phyloP scores from a whole-genome alignment of 31 red algal genomes.

The Bonnemaisonia californica region DNA sequence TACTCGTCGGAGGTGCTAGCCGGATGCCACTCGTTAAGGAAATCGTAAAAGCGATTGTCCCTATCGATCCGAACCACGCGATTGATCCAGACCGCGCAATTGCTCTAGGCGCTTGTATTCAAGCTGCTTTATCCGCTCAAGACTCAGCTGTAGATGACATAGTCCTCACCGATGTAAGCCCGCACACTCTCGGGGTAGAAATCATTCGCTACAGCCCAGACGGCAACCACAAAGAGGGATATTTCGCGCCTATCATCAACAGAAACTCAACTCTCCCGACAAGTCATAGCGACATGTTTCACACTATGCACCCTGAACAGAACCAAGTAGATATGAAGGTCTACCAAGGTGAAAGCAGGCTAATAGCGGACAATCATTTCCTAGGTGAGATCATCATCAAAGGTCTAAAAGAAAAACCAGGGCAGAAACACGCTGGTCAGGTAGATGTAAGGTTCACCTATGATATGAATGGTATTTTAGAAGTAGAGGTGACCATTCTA shows the following conservation, averaged over 20 bases:
- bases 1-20: conserved; percentile 98
- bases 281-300: conserved; percentile 93
- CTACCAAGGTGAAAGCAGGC: conserved; percentile 92
- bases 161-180: conserved; percentile 95
- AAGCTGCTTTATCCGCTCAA: conserved; percentile 89
- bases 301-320: conserved; percentile 91
- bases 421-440: conserved; percentile 90
- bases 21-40: conserved; percentile 90
- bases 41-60: conserved; percentile 93
- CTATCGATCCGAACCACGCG: conserved; percentile 83
- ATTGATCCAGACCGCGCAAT: conserved; percentile 98
- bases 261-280: conserved; percentile 98
- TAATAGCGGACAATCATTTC: conserved; percentile 95
- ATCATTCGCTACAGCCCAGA: too few relatives aligned
- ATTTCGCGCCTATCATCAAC: conserved; percentile 93
- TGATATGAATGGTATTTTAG: conserved; percentile 97
- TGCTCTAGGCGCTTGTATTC: conserved; percentile 94
- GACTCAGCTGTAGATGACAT: conserved; percentile 99
- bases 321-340: conserved; percentile 99
- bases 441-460: conserved; percentile 99
- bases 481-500: conserved; percentile 93
- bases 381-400: conserved; percentile 92
- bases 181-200: conserved; percentile 92
- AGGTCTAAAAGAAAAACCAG: conserved; percentile 94
- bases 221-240: too few relatives aligned